These are phyloP conservation scores for Pigoraptor vietnamica DNA, from an alignment of 78 protist genomes.

Conservation along the genomic window DNA sequence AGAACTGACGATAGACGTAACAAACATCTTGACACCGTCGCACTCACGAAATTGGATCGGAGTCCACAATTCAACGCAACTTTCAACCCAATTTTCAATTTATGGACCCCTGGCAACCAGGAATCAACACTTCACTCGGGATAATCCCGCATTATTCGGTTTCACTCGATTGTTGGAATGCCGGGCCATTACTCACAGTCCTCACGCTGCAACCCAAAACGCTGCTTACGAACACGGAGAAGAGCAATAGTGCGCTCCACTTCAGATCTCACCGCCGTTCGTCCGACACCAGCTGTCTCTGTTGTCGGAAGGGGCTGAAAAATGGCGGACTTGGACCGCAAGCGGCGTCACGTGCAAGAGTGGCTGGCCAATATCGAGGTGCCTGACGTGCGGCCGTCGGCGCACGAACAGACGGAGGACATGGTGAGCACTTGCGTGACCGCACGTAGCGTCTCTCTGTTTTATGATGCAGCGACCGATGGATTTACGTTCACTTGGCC, in stretches of 20 bases:
- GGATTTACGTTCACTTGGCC: too few relatives aligned
- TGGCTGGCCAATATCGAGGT: not conserved
- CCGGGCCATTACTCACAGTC: not conserved
- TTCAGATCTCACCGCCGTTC: too few relatives aligned
- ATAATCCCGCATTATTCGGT: not conserved
- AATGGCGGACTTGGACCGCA: not conserved
- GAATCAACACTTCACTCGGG: not conserved
- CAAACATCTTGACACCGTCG: too few relatives aligned
- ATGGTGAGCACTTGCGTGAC: too few relatives aligned
- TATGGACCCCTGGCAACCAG: not conserved
- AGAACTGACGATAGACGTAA: too few relatives aligned
- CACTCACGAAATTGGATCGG: not conserved
- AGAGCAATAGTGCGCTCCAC: not conserved
- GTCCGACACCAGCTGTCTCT: too few relatives aligned
- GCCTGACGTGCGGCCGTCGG: too few relatives aligned
- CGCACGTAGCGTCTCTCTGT: too few relatives aligned
- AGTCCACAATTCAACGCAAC: not conserved
- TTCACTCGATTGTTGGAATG: not conserved
- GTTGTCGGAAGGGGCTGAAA: not conserved
- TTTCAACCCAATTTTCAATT: not conserved
- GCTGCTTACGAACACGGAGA: not conserved
- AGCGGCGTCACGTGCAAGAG: not conserved
- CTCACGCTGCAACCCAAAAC: not conserved
- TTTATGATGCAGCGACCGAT: too few relatives aligned
- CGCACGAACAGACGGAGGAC: too few relatives aligned